Conservation (phyloP, 139 green algal genomes). For the Astrephomene gubernaculifera region DNA sequence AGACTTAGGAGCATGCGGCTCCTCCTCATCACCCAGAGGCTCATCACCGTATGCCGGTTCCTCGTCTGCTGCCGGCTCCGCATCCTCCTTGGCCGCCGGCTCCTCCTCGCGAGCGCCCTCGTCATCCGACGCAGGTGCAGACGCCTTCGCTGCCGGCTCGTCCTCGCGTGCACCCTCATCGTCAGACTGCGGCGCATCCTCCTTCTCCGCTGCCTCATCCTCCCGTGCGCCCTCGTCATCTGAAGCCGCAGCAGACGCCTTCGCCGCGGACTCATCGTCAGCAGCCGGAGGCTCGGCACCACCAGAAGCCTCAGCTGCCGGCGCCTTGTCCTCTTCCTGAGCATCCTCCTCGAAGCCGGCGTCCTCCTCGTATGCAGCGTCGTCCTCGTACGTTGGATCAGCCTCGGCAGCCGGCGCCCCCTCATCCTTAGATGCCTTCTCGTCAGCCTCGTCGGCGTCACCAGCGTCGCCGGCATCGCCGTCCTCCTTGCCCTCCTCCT, state of each 20-base stretch:
- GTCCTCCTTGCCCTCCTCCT: too few relatives aligned
- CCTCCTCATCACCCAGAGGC: background rate
- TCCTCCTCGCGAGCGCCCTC: background rate
- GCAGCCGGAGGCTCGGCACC: too few relatives aligned
- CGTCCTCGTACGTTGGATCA: background rate
- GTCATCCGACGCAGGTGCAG: constrained; percentile 1
- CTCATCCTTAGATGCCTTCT: background rate
- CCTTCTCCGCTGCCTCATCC: too few relatives aligned
- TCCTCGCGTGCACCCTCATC: too few relatives aligned
- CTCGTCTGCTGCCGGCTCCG: background rate
- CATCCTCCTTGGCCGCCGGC: background rate
- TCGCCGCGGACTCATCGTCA: too few relatives aligned
- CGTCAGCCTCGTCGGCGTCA: background rate
- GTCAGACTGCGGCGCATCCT: too few relatives aligned
- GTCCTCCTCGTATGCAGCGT: background rate
- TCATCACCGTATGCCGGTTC: background rate
- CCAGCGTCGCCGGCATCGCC: background rate
- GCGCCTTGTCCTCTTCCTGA: too few relatives aligned
- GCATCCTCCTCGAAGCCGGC: background rate
- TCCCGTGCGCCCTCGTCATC: too few relatives aligned
- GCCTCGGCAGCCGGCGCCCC: background rate
- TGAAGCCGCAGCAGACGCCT: too few relatives aligned
- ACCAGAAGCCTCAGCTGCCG: too few relatives aligned
- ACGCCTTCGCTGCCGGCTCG: too few relatives aligned
- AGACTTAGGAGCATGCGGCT: background rate